A percentile compares a stretch with the other conserved stretches of the same genome.
These are phyloP conservation scores for Phaffia tasmanica DNA, from an alignment of 768 basidiomycete genomes.

Conservation along the genomic window DNA sequence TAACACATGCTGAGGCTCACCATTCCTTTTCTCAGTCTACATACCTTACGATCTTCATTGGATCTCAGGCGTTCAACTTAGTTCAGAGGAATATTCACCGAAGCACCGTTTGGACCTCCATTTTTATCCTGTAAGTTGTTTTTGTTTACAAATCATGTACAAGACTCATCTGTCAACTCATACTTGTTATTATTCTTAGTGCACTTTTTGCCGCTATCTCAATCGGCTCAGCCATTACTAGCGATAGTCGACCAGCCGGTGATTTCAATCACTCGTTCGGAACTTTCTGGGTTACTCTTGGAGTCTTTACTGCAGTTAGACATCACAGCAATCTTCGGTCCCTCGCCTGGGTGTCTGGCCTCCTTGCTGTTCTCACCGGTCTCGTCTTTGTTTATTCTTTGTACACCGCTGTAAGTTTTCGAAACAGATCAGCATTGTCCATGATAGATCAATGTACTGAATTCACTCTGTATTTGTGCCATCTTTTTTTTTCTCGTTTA, in stretches of 20 bases:
- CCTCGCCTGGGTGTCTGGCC: too few species aligned
- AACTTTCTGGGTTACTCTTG: neutral
- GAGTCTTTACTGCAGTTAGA: neutral
- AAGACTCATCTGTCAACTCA: neutral
- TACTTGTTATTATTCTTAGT: neutral
- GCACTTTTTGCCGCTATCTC: slow-evolving; percentile 3
- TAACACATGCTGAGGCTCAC: neutral
- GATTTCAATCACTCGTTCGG: neutral
- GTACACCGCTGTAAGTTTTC: too few species aligned
- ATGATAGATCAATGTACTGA: too few species aligned
- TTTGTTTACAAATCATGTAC: neutral
- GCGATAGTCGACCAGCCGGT: neutral
- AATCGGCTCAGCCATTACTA: slow-evolving; percentile 1
- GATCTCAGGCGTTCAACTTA: slow-evolving; percentile 3
- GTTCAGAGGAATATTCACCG: neutral
- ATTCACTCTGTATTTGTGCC: too few species aligned
- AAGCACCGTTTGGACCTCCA: neutral
- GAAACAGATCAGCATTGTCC: too few species aligned
- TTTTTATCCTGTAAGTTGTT: neutral
- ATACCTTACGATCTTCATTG: neutral
- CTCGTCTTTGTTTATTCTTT: too few species aligned
- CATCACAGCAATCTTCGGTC: neutral
- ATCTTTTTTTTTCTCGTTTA: too few species aligned
- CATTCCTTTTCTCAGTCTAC: neutral
- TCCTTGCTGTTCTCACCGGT: too few species aligned